Percentiles rank a stretch among this genome's conserved stretches.
Conservation (phyloP, 345 rosid species). For the Conringia planisiliqua region DNA sequence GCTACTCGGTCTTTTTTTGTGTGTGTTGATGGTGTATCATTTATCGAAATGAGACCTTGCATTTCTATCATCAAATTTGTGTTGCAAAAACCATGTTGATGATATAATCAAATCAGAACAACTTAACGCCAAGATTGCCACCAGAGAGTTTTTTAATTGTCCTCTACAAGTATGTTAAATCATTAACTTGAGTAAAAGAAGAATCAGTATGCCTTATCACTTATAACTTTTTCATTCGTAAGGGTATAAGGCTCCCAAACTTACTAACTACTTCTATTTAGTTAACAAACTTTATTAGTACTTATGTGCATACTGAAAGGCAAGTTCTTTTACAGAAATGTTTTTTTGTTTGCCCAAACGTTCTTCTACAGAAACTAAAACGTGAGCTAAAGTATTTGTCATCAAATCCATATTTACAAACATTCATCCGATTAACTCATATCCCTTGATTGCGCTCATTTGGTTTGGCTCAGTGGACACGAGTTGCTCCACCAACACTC, state of each 20-base stretch:
- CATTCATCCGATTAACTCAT: neutral
- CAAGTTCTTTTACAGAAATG: constrained; percentile 4
- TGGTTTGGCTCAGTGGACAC: constrained; percentile 26
- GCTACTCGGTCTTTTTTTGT: constrained; percentile 18
- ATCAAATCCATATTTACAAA: constrained; percentile 21
- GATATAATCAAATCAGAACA: constrained; percentile 37
- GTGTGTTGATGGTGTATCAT: constrained; percentile 11
- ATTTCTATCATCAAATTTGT: constrained; percentile 54
- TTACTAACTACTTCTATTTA: too few relatives aligned
- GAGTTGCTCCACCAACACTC: constrained; percentile 43
- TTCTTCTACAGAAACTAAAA: constrained; percentile 1
- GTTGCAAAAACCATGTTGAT: constrained; percentile 32
- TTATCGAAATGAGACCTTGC: neutral
- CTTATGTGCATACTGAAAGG: constrained; percentile 1
- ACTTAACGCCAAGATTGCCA: constrained; percentile 1
- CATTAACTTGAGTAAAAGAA: too few relatives aligned
- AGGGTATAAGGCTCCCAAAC: too few relatives aligned
- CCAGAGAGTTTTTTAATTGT: constrained; percentile 37
- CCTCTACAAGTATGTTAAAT: constrained; percentile 40
- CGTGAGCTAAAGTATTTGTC: neutral
- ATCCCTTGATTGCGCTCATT: neutral
- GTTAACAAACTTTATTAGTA: too few relatives aligned
- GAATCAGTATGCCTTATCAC: too few relatives aligned
- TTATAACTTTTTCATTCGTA: too few relatives aligned
- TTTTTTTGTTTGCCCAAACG: neutral